phyloP scores from a whole-genome alignment of 768 basidiomycete genomes.

The Lentinula raphanica region DNA sequence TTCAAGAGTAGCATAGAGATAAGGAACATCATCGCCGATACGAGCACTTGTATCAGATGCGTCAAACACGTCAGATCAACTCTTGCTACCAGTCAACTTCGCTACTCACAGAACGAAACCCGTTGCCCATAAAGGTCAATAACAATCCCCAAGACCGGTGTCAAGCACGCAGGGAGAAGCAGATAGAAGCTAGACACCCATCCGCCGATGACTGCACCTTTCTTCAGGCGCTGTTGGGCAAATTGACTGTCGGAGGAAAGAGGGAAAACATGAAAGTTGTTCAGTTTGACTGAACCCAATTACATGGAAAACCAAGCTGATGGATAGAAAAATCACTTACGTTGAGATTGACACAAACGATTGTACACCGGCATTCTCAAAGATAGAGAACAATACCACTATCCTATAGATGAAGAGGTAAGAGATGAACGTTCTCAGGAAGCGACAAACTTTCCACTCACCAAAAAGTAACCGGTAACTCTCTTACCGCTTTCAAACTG shows the following conservation, averaged over 20 bases:
- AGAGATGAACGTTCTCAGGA: not conserved
- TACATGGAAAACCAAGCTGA: not conserved
- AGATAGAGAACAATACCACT: constrained; percentile 15
- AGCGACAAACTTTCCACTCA: constrained; percentile 31
- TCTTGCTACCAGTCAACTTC: not conserved
- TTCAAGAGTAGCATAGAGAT: constrained; percentile 36
- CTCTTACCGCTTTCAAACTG: constrained; percentile 24
- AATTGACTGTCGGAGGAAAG: constrained; percentile 27
- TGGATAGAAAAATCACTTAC: too few relatives aligned
- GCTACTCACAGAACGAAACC: constrained; percentile 30
- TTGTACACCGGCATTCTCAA: constrained; percentile 40
- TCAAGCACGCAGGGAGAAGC: constrained; percentile 32
- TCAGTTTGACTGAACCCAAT: not conserved
- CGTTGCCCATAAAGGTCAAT: constrained; percentile 35
- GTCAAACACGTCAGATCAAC: not conserved
- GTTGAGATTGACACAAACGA: constrained; percentile 40
- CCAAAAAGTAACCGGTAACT: constrained; percentile 36
- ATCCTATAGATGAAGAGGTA: not conserved
- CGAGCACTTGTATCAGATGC: constrained; percentile 23
- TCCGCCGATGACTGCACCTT: constrained; percentile 38
- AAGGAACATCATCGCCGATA: constrained; percentile 34
- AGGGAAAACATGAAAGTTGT: too few relatives aligned
- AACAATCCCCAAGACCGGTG: constrained; percentile 36
- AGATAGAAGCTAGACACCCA: constrained; percentile 41
- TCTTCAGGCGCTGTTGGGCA: constrained; percentile 35